Evolutionary conservation across 331 rosid species (phyloP), one percentile per base, ranked within the genome.

Genomic region (Malus hybrid): DNA sequence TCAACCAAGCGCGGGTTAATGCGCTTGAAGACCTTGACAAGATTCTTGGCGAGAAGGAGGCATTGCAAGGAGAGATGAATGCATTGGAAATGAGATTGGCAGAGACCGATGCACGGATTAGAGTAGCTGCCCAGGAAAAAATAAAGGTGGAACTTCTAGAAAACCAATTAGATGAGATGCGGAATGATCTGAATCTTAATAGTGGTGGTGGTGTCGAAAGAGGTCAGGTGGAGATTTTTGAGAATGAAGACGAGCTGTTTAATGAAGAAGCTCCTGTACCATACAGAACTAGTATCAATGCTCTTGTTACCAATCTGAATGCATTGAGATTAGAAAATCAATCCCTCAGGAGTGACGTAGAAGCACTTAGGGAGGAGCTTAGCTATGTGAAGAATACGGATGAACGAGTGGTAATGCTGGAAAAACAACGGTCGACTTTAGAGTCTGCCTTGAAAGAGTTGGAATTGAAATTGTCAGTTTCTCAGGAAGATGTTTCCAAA

Each of bases 21-120:
- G 92, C 96, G 24, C 89, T 87, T 69, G 78, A 92, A 77, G 96
- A 94, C 77, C 89, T 90, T 81, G 97, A 89, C 61, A 92, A 78
- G 79, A 82, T 88, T 87, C 82, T 87, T 26, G 34, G 83, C 7
- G 99, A 94, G 85, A 94, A 94, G 85, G 86, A 90, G 79, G 77
- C 81, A 20, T 82, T 94, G 79, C 97, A 88, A 82, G 85, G 84
- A 75, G 93, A 94, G 81, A 86, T 94, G 52, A 87, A 85, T 71
- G 66, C 24, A 79, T 76, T 94, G 83, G 97, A 86, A 70, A 82
- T 65, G 87, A 90, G 75, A 78, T 78, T 94, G 83, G 93, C 92
- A 16, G 97, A 94, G 78, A 87, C 97, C 57, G 96, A 94, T 76
- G 88, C 88, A 1, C 81, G 56, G 69, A 90, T 89, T 70, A 74